Conservation (phyloP, 2,329 filamentous ascomycete species). For the Aspergillus hiratsukae region DNA sequence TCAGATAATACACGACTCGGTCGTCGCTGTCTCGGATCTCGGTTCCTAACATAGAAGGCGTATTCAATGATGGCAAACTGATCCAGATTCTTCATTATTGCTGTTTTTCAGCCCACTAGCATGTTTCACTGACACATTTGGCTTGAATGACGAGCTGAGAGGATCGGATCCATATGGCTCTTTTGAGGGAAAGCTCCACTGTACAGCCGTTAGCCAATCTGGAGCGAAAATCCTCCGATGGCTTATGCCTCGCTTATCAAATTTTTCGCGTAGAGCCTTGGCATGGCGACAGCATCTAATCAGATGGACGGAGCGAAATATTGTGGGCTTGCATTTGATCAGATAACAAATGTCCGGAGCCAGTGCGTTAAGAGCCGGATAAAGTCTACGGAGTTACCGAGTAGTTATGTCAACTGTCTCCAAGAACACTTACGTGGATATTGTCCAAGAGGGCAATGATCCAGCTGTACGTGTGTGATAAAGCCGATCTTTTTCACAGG, state of each 20-base stretch:
- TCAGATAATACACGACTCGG: background rate
- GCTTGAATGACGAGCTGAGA: background rate
- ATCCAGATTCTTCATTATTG: background rate
- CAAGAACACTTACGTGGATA: too few species aligned
- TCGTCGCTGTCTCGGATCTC: background rate
- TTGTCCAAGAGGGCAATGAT: too few species aligned
- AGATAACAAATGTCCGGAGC: background rate
- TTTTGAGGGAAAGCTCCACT: background rate
- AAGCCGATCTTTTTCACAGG: background rate
- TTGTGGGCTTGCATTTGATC: background rate
- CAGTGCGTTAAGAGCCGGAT: too few species aligned
- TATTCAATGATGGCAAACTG: background rate
- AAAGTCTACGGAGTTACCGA: too few species aligned
- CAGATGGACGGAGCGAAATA: background rate
- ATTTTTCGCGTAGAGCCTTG: background rate
- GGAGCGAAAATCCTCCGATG: background rate
- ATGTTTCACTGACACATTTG: background rate
- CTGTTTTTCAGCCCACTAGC: background rate
- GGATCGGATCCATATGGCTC: background rate
- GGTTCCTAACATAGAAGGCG: background rate
- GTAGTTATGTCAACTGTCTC: too few species aligned
- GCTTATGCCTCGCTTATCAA: background rate
- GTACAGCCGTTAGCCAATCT: background rate
- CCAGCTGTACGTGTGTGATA: background rate
- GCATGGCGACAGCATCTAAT: background rate